Evolutionary conservation across 768 basidiomycete species (phyloP).

Genomic region (Lactarius hengduanensis): DNA sequence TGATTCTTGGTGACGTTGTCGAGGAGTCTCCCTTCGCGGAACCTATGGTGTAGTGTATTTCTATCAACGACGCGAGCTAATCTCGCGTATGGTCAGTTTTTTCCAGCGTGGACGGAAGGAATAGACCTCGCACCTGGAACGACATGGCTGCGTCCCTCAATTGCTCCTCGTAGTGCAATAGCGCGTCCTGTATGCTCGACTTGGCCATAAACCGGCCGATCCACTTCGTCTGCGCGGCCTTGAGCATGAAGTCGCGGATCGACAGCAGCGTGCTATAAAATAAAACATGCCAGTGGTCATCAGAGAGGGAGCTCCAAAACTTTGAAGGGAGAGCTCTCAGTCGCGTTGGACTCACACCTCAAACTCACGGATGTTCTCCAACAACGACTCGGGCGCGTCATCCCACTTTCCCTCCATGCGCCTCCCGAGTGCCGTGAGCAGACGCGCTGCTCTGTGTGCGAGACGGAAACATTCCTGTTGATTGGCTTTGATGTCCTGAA

Average conservation of each 20-base stretch:
- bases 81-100: background rate
- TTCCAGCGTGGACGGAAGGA: background rate
- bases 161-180: conserved; percentile 21
- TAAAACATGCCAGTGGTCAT: background rate
- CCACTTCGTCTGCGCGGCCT: conserved; percentile 27
- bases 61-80: conserved; percentile 30
- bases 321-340: background rate
- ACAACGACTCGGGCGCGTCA: conserved; percentile 26
- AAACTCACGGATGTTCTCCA: conserved; percentile 30
- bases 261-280: conserved; percentile 26
- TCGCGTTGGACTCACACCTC: conserved; percentile 23
- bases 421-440: conserved; percentile 24
- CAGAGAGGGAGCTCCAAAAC: background rate
- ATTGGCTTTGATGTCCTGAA: conserved; percentile 28
- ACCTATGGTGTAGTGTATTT: conserved; percentile 30
- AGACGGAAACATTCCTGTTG: conserved; percentile 28
- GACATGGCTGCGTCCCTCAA: conserved; percentile 27
- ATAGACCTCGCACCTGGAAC: conserved; percentile 24
- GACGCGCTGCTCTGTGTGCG: conserved; percentile 25
- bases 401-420: conserved; percentile 33
- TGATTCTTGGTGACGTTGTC: background rate
- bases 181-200: conserved; percentile 22
- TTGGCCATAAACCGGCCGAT: conserved; percentile 27
- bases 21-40: conserved; percentile 1
- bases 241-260: conserved; percentile 30